phyloP scores from a whole-genome alignment of 2,329 filamentous ascomycete species.

The Xylariaceae sp. region DNA sequence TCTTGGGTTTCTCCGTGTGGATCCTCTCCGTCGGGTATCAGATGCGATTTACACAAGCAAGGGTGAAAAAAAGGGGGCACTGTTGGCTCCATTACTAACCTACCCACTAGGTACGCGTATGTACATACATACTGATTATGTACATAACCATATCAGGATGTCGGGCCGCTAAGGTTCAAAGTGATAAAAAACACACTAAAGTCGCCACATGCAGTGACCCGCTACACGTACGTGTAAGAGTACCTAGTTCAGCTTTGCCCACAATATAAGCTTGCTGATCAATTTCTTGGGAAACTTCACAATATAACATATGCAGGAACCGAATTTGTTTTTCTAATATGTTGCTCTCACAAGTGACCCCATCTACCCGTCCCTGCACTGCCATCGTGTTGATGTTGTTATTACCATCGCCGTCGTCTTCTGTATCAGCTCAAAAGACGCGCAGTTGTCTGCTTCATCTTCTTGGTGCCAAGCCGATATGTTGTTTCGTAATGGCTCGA shows the following conservation, averaged over 20 bases:
- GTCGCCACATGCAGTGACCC: too few species aligned
- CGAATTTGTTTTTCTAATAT: background rate
- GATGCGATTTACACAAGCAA: conserved; percentile 2
- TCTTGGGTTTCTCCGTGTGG: conserved; percentile 23
- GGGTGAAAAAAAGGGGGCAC: too few species aligned
- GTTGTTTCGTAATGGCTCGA: conserved; percentile 4
- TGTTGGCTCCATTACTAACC: too few species aligned
- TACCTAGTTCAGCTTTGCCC: background rate
- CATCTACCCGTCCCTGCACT: background rate
- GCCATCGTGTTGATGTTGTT: background rate
- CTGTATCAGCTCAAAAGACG: conserved; percentile 24
- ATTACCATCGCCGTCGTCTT: conserved; percentile 9
- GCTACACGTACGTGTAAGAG: too few species aligned
- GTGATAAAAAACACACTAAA: too few species aligned
- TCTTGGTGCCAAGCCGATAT: conserved; percentile 10
- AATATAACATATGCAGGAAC: background rate
- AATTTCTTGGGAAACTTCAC: conserved; percentile 4
- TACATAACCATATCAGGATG: too few species aligned
- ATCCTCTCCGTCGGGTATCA: conserved; percentile 14
- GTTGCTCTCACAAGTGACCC: background rate
- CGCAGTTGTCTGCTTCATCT: conserved; percentile 13
- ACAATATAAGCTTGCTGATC: conserved; percentile 10
- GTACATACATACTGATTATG: too few species aligned
- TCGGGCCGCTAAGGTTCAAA: too few species aligned
- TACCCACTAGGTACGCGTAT: too few species aligned